These are phyloP conservation scores for Coemansia sp. DNA, from an alignment of 192 early-diverging fungal species.

Conservation along the genomic window DNA sequence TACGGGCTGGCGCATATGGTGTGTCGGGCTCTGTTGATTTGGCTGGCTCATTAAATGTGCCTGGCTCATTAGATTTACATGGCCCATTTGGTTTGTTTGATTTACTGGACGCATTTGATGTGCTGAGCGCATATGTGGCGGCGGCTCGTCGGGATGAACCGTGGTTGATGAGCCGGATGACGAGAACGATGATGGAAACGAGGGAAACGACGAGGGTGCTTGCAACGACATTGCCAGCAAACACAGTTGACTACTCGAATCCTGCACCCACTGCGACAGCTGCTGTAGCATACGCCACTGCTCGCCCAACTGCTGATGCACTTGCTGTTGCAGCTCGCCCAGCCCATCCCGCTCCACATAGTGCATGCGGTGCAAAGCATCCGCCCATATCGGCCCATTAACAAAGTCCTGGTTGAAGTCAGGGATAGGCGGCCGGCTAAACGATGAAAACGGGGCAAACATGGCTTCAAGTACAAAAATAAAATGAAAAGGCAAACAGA, in stretches of 20 bases:
- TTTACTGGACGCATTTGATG: neutral
- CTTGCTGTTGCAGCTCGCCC: slow-evolving; percentile 24
- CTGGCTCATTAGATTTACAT: too few species aligned
- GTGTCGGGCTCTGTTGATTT: slow-evolving; percentile 7
- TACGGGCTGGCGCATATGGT: slow-evolving; percentile 17
- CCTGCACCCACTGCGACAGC: slow-evolving; percentile 34
- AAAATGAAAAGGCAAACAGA: neutral
- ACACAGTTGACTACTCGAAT: slow-evolving; percentile 25
- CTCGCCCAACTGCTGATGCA: slow-evolving; percentile 41
- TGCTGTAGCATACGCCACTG: slow-evolving; percentile 43
- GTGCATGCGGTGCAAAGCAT: slow-evolving; percentile 10
- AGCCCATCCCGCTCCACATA: slow-evolving; percentile 5
- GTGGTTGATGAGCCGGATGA: neutral
- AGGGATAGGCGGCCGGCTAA: slow-evolving; percentile 3
- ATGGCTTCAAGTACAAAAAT: neutral
- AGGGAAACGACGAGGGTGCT: neutral
- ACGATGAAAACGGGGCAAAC: neutral
- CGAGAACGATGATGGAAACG: neutral
- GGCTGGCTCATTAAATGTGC: neutral
- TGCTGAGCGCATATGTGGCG: neutral
- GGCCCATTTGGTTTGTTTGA: neutral
- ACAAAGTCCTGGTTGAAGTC: slow-evolving; percentile 7
- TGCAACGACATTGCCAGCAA: slow-evolving; percentile 21
- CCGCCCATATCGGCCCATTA: slow-evolving; percentile 7
- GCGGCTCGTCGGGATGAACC: neutral